These are phyloP conservation scores for Trichophyton simii DNA, from an alignment of 2,329 filamentous ascomycete species.

Conservation along the genomic window DNA sequence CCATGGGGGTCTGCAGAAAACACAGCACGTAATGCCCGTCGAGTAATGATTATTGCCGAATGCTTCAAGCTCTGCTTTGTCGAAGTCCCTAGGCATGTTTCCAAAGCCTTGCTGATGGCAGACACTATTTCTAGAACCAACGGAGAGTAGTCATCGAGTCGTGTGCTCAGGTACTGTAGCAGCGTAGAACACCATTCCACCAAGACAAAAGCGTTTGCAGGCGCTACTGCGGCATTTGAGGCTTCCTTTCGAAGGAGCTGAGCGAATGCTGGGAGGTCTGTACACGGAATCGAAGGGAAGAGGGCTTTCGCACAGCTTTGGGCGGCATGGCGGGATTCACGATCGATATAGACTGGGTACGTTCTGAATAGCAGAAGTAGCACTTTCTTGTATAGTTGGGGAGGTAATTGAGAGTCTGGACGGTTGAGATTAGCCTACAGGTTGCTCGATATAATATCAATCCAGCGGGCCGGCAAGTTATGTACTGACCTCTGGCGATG, in stretches of 20 bases:
- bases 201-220: slow-evolving; percentile 72
- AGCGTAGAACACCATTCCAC: slow-evolving; percentile 80
- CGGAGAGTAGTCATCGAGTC: slow-evolving; percentile 52
- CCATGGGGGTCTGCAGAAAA: slow-evolving; percentile 49
- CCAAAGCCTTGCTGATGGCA: slow-evolving; percentile 59
- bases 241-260: slow-evolving; percentile 58
- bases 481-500: slow-evolving; percentile 24
- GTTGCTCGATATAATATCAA: not conserved
- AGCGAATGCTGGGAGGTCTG: slow-evolving; percentile 45
- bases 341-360: slow-evolving; percentile 76
- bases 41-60: slow-evolving; percentile 64
- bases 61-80: slow-evolving; percentile 53
- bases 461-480: not conserved
- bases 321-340: slow-evolving; percentile 68
- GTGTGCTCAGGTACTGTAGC: slow-evolving; percentile 53
- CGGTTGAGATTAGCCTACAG: not conserved
- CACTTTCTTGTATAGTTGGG: slow-evolving; percentile 33
- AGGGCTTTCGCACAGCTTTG: slow-evolving; percentile 65
- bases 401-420: slow-evolving; percentile 24
- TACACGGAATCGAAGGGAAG: slow-evolving; percentile 46
- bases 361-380: slow-evolving; percentile 72
- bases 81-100: slow-evolving; percentile 59
- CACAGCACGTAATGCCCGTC: slow-evolving; percentile 65
- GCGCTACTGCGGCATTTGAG: slow-evolving; percentile 62
- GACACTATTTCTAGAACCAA: slow-evolving; percentile 49